Evolutionary conservation across 306 rosid species (phyloP), one percentile per base, ranked within the genome.

Genomic region (Gynostemma pentaphyllum): DNA sequence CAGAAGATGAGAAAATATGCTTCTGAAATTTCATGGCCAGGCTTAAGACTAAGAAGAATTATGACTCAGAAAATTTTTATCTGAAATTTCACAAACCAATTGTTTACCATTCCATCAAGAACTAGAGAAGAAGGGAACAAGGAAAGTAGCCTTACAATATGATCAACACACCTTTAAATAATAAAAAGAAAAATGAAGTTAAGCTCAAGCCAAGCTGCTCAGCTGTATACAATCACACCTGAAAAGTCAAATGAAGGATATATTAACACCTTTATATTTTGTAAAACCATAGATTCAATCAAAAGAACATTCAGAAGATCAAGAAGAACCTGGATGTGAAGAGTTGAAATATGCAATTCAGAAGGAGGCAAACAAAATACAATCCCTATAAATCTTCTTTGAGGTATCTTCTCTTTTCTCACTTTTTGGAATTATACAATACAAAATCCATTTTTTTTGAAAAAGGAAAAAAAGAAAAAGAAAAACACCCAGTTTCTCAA

Each of bases 141-240:
- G 78, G 70, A 74, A 63, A 51, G 71, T 64, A 75, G 80, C 78
- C 79, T 78, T 75, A 76, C 79, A 83, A 64, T 79, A 73, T 69
- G 75, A 78, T 83, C 96, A 80, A 82, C 91, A 91, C 87, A 81
- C 82, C 92, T 91, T 87, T 72, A 72, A 82, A 83, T 76, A 51
- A 77, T 37, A 86, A 75, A 60, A 44, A 60, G 64, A 34, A 57
- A 60, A 60, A 60, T 60, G 78, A 74, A 78, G 78, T 70, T 67
- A 76, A 81, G 79, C 77, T 86, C 87, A 70, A 70, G 74, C 81
- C 83, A 82, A 72, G 74, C 89, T 52, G 75, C 70, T 72, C 76
- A 69, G 68, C 74, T 63, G 52, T 76, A 76, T 85, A 78, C 71
- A 78, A 73, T 74, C 71, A 82, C 92, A 88, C 85, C 98, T 91